Conservation (phyloP, 768 basidiomycete genomes). For the Cyclocybe aegerita region DNA sequence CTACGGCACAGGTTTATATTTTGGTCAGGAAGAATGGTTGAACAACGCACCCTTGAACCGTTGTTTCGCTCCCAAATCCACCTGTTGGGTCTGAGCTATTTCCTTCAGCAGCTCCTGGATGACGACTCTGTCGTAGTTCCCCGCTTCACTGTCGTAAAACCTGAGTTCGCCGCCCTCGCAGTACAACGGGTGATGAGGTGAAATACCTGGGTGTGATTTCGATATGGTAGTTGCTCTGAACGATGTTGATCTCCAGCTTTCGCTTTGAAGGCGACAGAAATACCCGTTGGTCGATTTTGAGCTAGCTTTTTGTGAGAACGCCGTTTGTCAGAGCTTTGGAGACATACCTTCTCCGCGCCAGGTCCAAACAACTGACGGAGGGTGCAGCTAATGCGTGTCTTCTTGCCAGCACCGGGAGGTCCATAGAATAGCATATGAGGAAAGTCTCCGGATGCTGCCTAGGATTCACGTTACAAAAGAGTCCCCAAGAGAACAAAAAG, state of each 20-base stretch:
- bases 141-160: slow-evolving; percentile 72
- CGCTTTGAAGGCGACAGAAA: slow-evolving; percentile 93
- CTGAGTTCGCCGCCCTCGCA: not conserved
- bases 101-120: slow-evolving; percentile 98
- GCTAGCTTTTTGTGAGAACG: slow-evolving; percentile 39
- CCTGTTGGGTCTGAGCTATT: slow-evolving; percentile 98
- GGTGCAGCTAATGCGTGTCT: slow-evolving; percentile 92
- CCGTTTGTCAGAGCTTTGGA: not conserved
- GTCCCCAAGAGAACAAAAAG: not conserved
- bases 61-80: slow-evolving; percentile 93
- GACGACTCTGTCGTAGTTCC: slow-evolving; percentile 91
- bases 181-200: not conserved
- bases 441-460: slow-evolving; percentile 92
- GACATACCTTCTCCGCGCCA: slow-evolving; percentile 85
- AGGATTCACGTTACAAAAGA: slow-evolving; percentile 4
- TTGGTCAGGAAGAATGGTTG: not conserved
- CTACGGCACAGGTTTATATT: slow-evolving; percentile 36
- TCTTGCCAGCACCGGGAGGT: slow-evolving; percentile 96
- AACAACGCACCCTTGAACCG: slow-evolving; percentile 82
- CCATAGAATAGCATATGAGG: slow-evolving; percentile 98
- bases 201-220: slow-evolving; percentile 94
- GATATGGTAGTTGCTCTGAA: slow-evolving; percentile 97
- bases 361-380: slow-evolving; percentile 86
- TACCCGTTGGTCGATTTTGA: slow-evolving; percentile 96
- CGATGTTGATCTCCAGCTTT: slow-evolving; percentile 94